Evolutionary conservation across 2,329 filamentous ascomycete species (phyloP), one percentile per base, ranked within the genome.

Genomic region (Huntiella omanensis): DNA sequence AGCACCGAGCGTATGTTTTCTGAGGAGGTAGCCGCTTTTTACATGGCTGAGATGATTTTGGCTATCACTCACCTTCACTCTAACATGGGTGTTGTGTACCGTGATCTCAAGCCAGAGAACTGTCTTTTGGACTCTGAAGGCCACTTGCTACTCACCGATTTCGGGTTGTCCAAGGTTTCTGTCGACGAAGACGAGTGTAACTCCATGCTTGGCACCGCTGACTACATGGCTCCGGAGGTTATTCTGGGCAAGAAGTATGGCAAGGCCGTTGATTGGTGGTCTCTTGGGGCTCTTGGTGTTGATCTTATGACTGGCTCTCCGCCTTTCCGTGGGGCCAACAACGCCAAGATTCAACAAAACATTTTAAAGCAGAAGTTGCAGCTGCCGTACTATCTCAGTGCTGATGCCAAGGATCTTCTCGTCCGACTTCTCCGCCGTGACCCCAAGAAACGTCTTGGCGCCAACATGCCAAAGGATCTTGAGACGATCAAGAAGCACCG

Each of bases 211-310:
- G 91, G 91, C 43, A 98, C 91, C 0, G 80, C 95, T 49, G 91
- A 96, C 60, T 98, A 98, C 70, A 98, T 98, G 91, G 92, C 91
- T 0, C 91, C 91, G 1, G 91, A 98, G 63, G 83, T 98, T 44
- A 77, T 98, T 50, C 73, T 79, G 51, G 87, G 86, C 51, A 78
- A 83, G 53, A 79, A 83, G 53, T 98, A 98, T 60, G 87, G 88
- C 57, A 88, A 87, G 61, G 80, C 86, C 1, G 92, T 95, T 13
- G 91, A 98, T 64, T 98, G 88, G 88, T 98, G 91, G 91, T 94
- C 87, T 4, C 79, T 98, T 40, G 91, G 92, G 33, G 87, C 88
- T 2, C 72, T 98, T 40, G 86, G 84, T 33, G 93, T 80, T 60
- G 91, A 98, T 59, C 69, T 98, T 33, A 78, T 98, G 60, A 96